Conservation (phyloP, 306 rosid genomes). For the Vigna radiata region DNA sequence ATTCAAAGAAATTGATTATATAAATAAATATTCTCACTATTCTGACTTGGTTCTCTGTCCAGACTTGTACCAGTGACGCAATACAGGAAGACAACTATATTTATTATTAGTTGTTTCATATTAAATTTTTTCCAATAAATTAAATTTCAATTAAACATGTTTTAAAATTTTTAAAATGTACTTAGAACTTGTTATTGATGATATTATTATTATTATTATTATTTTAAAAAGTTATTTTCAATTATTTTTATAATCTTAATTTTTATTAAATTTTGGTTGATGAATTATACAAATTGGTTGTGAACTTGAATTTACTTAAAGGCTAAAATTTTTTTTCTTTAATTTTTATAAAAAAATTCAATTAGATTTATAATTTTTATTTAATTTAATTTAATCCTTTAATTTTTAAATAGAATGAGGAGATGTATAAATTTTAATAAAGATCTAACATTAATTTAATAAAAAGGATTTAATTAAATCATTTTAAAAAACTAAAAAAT, state of each 20-base stretch:
- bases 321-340: too few relatives aligned
- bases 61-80: constrained; percentile 6
- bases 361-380: too few relatives aligned
- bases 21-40: constrained; percentile 7
- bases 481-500: too few relatives aligned
- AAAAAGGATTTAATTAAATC: too few relatives aligned
- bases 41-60: background rate
- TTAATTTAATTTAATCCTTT: too few relatives aligned
- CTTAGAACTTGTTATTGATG: background rate
- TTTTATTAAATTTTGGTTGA: background rate
- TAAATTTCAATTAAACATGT: background rate
- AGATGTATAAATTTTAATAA: too few relatives aligned
- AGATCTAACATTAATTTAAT: too few relatives aligned
- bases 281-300: background rate
- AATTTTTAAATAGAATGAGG: too few relatives aligned
- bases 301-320: background rate
- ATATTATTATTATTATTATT: too few relatives aligned
- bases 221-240: background rate
- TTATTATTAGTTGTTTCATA: background rate
- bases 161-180: background rate
- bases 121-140: constrained; percentile 17
- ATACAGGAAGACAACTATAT: background rate
- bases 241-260: background rate
- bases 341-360: too few relatives aligned
- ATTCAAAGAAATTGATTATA: background rate